Evolutionary conservation across 2,329 filamentous ascomycete genomes (phyloP), one percentile per base, ranked within the genome.

Genomic region (Colletotrichum destructivum): DNA sequence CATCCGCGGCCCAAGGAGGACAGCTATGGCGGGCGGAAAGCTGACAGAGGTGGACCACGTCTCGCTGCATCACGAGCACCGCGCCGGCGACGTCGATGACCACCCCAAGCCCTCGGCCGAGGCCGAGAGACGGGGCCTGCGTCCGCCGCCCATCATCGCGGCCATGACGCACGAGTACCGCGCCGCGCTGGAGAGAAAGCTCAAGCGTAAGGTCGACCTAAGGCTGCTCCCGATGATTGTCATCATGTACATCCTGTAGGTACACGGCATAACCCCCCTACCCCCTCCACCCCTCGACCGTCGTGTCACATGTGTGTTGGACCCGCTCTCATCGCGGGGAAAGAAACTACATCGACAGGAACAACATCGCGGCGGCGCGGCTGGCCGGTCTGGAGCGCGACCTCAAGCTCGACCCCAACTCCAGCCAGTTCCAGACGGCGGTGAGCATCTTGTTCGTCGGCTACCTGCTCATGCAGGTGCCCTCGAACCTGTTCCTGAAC

Each of bases 361-460:
- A 73, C 51, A 73, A 73, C 72, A 89, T 90, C 71, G 88, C 88
- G 2, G 82, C 83, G 31, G 88, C 88, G 3, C 84, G 85, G 74
- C 78, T 90, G n/a, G 87, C 86, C 1, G 88, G 88, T 6, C 79
- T 84, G 38, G 81, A 82, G n/a, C 75, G 77, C 35, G 82, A 83
- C 52, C 74, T 84, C 18, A 68, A 78, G 2, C 76, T 84, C n/a
- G 71, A 76, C 52, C 75, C 78, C 12, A 73, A 79, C 46, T 73
- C 71, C 13, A 62, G 54, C 57, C 70, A 84, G 62, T 84, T 82
- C 66, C 82, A 83, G 76, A 81, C 82, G 56, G 81, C 84, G 15
- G 84, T 88, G 60, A 86, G 84, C 73, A 87, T 88, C 66, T 79
- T 88, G 49, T 88, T 87, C 64, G 84, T 87, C 15, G 85, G 85